Conservation (phyloP, 2,329 filamentous ascomycete genomes). For the Hypoxylon rubiginosum region DNA sequence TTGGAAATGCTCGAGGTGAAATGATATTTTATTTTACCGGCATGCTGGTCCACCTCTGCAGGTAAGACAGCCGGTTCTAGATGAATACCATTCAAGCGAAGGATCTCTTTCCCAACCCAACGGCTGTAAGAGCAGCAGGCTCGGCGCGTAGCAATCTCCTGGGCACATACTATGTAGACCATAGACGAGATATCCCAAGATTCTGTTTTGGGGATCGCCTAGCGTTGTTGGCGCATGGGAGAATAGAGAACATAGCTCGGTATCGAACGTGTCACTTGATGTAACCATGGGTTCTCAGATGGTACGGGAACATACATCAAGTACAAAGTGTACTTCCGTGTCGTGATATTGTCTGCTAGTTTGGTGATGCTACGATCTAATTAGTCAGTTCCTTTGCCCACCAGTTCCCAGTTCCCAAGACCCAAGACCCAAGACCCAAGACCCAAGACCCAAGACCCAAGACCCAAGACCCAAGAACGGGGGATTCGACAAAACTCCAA, state of each 20-base stretch:
- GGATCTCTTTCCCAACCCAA: constrained; percentile 14
- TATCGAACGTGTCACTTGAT: constrained; percentile 30
- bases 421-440: no score
- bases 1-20: neutral
- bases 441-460: no score
- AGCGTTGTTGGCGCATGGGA: constrained; percentile 20
- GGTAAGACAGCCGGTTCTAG: constrained; percentile 17
- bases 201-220: constrained; percentile 14
- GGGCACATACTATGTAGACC: no score
- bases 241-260: constrained; percentile 15
- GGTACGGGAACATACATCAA: constrained; percentile 26
- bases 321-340: constrained; percentile 27
- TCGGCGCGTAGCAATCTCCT: neutral
- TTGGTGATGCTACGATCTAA: constrained; percentile 26
- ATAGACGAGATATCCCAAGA: constrained; percentile 11
- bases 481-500: constrained; percentile 20
- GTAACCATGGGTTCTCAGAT: constrained; percentile 16
- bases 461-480: no score
- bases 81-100: constrained; percentile 24
- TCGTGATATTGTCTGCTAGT: constrained; percentile 29
- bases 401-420: constrained; percentile 34
- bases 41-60: constrained; percentile 29
- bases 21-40: constrained; percentile 23
- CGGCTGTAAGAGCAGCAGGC: constrained; percentile 3
- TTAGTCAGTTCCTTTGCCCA: constrained; percentile 31